Evolutionary conservation across 2,329 filamentous ascomycete genomes (phyloP), one percentile per base, ranked within the genome.

Genomic region (Berkeleyomyces basicola): DNA sequence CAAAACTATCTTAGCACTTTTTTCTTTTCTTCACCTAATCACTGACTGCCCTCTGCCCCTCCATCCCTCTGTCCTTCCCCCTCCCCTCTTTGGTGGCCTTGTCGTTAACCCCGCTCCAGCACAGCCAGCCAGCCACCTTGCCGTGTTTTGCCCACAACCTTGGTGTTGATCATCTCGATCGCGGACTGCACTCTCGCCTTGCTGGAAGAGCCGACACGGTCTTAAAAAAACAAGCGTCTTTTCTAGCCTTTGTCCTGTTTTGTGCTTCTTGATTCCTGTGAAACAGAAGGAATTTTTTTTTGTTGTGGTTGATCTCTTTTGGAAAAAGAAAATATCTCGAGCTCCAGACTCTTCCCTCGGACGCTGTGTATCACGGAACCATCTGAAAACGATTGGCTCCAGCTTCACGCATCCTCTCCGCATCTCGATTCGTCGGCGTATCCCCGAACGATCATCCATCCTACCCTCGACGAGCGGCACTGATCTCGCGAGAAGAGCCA

Each of bases 401-500:
- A 16, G 40, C 14, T 36, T 39, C 3, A 33, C 31, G 11, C n/a
- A 40, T 16, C 39, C 10, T 53, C 53, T 36, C 46, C 59, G 63
- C 63, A 64, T 58, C 61, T 64, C 63, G 63, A 64, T 61, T 64
- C 44, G 59, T 61, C 63, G 63, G 63, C 59, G 59, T 44, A 47
- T 64, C 63, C 62, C 62, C 59, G 59, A 58, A 61, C 47, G 59
- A 64, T 64, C 59, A 53, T 53, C 49, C 33, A 53, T 53, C 46
- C 59, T 58, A 59, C 63, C 59, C 44, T 64, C 63, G 63, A 64
- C 63, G 63, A 64, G 63, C 63, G 63, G 63, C 63, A 64, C 63
- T 64, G 63, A 64, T 64, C 63, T 64, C 63, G 63, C 63, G 59
- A 64, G 63, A 64, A 64, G 63, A 64, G 63, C 63, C 63, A 64